Evolutionary conservation across 1,139 yeast genomes (phyloP), one percentile per base, ranked within the genome.

Genomic region (Protomyces arabidopsidicola): DNA sequence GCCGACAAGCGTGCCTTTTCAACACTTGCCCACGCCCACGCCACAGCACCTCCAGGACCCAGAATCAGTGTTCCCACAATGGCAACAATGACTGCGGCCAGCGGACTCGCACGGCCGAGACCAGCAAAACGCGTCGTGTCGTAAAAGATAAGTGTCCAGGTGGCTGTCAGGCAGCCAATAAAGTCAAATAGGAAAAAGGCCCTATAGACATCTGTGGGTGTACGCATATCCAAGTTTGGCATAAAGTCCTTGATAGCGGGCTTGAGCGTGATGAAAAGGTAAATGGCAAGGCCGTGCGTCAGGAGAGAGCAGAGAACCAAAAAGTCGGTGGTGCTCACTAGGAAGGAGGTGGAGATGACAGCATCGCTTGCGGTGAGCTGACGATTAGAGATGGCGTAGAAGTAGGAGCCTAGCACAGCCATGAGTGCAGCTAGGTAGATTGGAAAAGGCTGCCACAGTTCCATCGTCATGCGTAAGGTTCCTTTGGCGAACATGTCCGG

Each of bases 11-110:
- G 62, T 3, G 62, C 62, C 53, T 52, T 51, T 36, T 58, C 62
- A 10, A 60, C 53, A 45, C 53, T 53, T 3, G 58, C 53, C 63
- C 63, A 60, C 8, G 58, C 63, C 63, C 58, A 60, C 9, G 62
- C 62, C 9, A 50, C 56, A 5, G 56, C 62, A 2, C 62, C 62
- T n/a, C 62, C 62, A 18, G 62, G 62, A 1, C 62, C 62, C n/a
- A 58, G 52, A 10, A 58, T 36, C n/a, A 58, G 24, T 3, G 62
- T 58, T 4, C 62, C 62, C 12, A 58, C 53, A 34, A 42, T 42
- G 3, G 62, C 62, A n/a, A 58, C 18, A 10, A 58, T 18, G 34
- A 50, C 22, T 9, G 56, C 62, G n/a, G 62, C 53, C 51, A 31
- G 16, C 34, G 53, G 35, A 12, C 56, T 39, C 6, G 62, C 53